Conservation (phyloP, 2,329 filamentous ascomycete genomes). For the Trichophyton verrucosum region DNA sequence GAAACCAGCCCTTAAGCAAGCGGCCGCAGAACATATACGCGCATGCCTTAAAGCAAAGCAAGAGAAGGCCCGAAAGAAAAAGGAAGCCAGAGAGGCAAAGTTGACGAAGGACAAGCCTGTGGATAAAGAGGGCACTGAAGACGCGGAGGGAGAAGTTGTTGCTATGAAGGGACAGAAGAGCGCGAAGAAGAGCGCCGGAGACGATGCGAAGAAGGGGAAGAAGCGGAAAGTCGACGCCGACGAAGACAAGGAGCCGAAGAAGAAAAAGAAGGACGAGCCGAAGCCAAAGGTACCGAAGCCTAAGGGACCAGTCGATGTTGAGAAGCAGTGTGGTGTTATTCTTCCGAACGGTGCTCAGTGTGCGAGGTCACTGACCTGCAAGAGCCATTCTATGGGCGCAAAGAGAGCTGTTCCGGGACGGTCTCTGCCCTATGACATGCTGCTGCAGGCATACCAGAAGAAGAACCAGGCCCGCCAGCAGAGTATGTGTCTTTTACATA, state of each 20-base stretch:
- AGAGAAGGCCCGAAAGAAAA: conserved; percentile 65
- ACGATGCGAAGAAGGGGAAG: conserved; percentile 55
- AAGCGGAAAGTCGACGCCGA: conserved; percentile 62
- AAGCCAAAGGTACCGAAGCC: conserved; percentile 74
- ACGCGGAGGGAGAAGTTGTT: conserved; percentile 24
- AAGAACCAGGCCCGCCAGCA: conserved; percentile 98
- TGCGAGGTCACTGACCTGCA: conserved; percentile 80
- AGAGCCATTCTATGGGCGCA: conserved; percentile 88
- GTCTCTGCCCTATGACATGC: conserved; percentile 82
- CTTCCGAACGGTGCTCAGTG: conserved; percentile 77
- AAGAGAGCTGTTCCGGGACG: conserved; percentile 79
- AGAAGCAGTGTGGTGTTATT: conserved; percentile 81
- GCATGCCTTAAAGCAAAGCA: conserved; percentile 76
- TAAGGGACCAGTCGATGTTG: conserved; percentile 87
- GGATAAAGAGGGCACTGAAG: conserved; percentile 35
- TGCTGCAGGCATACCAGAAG: conserved; percentile 80
- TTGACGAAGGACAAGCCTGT: conserved; percentile 42
- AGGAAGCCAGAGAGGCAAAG: conserved; percentile 60
- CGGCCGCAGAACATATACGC: conserved; percentile 66
- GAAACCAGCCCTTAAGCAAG: conserved; percentile 65
- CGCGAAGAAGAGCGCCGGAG: conserved; percentile 49
- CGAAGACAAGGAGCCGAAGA: conserved; percentile 68
- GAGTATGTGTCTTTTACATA: conserved; percentile 45
- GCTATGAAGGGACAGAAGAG: conserved; percentile 50
- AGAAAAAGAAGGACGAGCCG: conserved; percentile 90